These are phyloP conservation scores for Cercospora sojina DNA, from an alignment of 2,329 filamentous ascomycete species.

Conservation along the genomic window DNA sequence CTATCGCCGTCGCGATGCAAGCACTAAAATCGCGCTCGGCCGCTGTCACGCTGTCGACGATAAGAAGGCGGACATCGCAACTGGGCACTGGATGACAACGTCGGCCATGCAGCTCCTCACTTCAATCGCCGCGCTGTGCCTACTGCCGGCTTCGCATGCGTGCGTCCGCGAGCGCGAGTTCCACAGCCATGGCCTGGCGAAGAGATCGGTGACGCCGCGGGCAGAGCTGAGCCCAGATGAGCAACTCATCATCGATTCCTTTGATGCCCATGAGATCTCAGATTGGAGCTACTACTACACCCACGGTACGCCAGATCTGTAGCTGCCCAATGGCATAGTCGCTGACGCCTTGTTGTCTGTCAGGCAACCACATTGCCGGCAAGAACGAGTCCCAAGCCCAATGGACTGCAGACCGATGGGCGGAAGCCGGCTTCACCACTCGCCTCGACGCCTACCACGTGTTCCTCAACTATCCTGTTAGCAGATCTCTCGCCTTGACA, in stretches of 20 bases:
- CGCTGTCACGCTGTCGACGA: background rate
- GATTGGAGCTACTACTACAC: conserved; percentile 43
- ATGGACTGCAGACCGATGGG: conserved; percentile 49
- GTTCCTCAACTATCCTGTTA: conserved; percentile 49
- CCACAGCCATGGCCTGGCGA: background rate
- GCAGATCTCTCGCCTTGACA: conserved; percentile 45
- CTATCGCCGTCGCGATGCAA: background rate
- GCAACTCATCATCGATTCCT: conserved; percentile 42
- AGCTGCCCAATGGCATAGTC: background rate
- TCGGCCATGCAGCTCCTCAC: background rate
- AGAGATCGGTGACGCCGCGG: conserved; percentile 13
- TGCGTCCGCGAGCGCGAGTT: conserved; percentile 4
- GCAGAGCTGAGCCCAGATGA: conserved; percentile 39
- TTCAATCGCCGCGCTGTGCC: background rate
- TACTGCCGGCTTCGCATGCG: background rate
- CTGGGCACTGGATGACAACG: background rate
- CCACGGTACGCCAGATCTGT: conserved; percentile 30
- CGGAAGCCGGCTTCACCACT: conserved; percentile 45
- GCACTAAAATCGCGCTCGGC: background rate
- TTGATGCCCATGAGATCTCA: conserved; percentile 42
- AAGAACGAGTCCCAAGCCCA: conserved; percentile 49
- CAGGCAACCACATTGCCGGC: conserved; percentile 43
- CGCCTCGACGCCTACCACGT: conserved; percentile 42
- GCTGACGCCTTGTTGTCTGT: background rate
- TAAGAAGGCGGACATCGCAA: background rate